These are phyloP conservation scores for Geranium incanum DNA, from an alignment of 441 rosid species.

Conservation along the genomic window DNA sequence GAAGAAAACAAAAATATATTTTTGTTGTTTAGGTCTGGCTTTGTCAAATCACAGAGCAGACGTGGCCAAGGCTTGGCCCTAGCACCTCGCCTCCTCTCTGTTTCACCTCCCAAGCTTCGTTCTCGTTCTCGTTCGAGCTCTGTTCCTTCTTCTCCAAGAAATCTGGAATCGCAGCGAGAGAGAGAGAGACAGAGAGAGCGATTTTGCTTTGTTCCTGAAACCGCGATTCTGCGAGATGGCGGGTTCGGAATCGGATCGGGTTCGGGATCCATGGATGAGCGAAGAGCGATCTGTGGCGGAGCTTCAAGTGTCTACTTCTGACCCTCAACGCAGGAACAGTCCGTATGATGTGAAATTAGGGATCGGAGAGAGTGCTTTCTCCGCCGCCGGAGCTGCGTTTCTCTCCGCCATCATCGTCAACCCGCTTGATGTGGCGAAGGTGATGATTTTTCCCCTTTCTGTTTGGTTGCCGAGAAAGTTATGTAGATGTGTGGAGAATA, in stretches of 20 bases:
- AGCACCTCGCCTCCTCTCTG: constrained; percentile 7
- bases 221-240: background rate
- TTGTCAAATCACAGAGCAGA: too few relatives aligned
- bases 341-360: constrained; percentile 3
- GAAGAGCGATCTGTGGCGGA: background rate
- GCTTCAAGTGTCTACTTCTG: background rate
- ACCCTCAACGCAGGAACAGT: background rate
- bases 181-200: too few relatives aligned
- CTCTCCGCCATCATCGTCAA: constrained; percentile 1
- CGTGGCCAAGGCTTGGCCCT: background rate
- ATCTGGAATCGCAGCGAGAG: background rate
- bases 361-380: constrained; percentile 1
- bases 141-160: too few relatives aligned
- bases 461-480: background rate
- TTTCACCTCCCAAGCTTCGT: background rate
- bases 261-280: constrained; percentile 2
- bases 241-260: background rate
- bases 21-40: too few relatives aligned
- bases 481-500: background rate
- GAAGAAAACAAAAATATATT: too few relatives aligned
- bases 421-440: constrained; percentile 4
- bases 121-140: background rate
- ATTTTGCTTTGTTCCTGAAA: too few relatives aligned
- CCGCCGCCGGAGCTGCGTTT: constrained; percentile 3
- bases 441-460: background rate